phyloP scores from a whole-genome alignment of 768 basidiomycete genomes.

The Psilocybe cyanescens region DNA sequence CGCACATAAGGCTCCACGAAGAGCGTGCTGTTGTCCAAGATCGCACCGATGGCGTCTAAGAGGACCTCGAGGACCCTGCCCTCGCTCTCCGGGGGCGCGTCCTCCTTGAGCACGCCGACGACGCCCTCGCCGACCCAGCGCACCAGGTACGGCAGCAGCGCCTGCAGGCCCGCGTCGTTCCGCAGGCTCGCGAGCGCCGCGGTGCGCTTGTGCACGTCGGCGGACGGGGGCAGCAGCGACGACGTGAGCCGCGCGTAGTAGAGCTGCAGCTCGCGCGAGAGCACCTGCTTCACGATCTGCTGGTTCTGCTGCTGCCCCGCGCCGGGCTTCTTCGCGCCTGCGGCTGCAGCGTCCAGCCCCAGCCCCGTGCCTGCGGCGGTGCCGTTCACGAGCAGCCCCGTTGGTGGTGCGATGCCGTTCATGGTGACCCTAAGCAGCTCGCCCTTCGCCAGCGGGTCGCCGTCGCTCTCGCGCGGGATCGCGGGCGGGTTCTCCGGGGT shows the following conservation, averaged over 20 bases:
- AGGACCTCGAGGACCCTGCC: constrained; percentile 78
- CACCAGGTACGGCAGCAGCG: constrained; percentile 90
- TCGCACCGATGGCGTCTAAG: constrained; percentile 82
- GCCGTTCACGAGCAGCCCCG: background rate
- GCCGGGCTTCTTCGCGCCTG: constrained; percentile 36
- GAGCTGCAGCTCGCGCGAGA: constrained; percentile 92
- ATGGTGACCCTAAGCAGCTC: constrained; percentile 28
- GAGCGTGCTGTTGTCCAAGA: constrained; percentile 84
- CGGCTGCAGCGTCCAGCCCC: constrained; percentile 26
- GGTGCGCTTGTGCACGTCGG: constrained; percentile 73
- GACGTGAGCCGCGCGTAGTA: constrained; percentile 93
- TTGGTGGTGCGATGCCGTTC: constrained; percentile 17
- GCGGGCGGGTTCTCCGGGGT: constrained; percentile 95
- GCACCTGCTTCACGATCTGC: constrained; percentile 86
- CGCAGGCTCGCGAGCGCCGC: constrained; percentile 92
- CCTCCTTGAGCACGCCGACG: constrained; percentile 62
- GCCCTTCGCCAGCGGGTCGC: constrained; percentile 29
- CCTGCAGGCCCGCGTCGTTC: constrained; percentile 89
- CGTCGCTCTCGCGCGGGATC: constrained; percentile 56
- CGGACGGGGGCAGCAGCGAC: constrained; percentile 73
- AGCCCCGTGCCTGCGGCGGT: constrained; percentile 23
- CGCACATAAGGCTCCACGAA: constrained; percentile 97
- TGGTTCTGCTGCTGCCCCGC: constrained; percentile 48
- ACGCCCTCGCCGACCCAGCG: constrained; percentile 95
- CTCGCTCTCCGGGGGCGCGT: constrained; percentile 62